These are phyloP conservation scores for Kwoniella sp. DNA, from an alignment of 768 basidiomycete species.

Conservation along the genomic window DNA sequence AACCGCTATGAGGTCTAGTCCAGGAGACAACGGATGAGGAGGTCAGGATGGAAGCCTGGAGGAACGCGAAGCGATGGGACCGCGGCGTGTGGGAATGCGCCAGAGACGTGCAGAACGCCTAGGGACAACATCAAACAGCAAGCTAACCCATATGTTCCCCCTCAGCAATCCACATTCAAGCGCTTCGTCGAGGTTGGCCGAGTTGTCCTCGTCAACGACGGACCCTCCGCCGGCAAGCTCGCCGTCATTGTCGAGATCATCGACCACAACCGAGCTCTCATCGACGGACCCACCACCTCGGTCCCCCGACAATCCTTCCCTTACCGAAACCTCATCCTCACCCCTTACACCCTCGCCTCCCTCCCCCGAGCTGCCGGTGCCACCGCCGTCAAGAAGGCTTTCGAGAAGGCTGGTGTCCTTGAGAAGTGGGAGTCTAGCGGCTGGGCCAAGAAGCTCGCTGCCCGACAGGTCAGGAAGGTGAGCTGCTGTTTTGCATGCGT, in stretches of 20 bases:
- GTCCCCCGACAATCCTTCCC: conserved; percentile 89
- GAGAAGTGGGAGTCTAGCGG: conserved; percentile 83
- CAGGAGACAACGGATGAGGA: neutral
- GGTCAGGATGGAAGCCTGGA: neutral
- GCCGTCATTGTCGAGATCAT: conserved; percentile 96
- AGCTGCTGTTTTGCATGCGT: too few species aligned
- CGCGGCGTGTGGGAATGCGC: too few species aligned
- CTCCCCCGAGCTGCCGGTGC: conserved; percentile 84
- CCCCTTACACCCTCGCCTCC: conserved; percentile 71
- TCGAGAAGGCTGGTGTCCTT: conserved; percentile 77
- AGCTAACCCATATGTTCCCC: neutral
- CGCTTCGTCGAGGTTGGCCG: conserved; percentile 98
- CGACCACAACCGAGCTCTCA: conserved; percentile 96
- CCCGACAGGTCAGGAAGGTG: conserved; percentile 64
- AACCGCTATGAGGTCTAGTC: too few species aligned
- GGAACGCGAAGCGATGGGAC: neutral
- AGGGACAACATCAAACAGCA: neutral
- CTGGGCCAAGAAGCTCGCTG: conserved; percentile 84
- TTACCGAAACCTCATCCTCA: conserved; percentile 89
- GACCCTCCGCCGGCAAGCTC: conserved; percentile 78
- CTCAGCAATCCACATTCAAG: conserved; percentile 59
- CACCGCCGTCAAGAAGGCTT: conserved; percentile 72
- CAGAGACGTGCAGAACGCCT: too few species aligned
- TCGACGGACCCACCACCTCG: conserved; percentile 86
- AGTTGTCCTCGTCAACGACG: conserved; percentile 88